Base-by-base conservation (phyloP, 768 basidiomycete genomes). In the Phlebiopsis gigantea region DNA sequence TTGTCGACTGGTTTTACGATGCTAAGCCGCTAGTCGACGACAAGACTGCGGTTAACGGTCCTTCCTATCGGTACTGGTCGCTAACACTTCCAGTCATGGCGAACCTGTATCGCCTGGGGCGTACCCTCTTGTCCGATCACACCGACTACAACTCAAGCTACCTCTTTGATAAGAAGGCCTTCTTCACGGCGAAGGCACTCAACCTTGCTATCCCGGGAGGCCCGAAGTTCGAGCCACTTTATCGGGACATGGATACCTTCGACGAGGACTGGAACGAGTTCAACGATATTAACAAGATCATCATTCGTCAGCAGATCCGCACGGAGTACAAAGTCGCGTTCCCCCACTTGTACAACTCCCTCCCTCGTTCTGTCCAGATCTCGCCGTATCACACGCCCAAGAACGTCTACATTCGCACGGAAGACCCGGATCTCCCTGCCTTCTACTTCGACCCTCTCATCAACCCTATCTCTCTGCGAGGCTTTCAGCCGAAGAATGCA, bases 241-340 rank as follows among this genome's bases (percentile, higher is more conserved):
- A 93, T 72, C 83, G 96, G 48, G 97, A 99, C 66, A 93, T 95
- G 87, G 97, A 98, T 66, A 79, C 88, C 12, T 98, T 93, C 63
- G 97, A 99, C 67, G 97, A 98, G 69, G 97, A 99, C 68, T 97
- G 94, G 94, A 97, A 97, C 71, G 94, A 97, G 70, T 99, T 99
- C 67, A 99, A 99, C 69, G 97, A 99, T 68, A 97, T 98, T 73
- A 95, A 97, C 76, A 99, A 99, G 72, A 90, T 99, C 66, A 96
- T 99, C 71, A 98, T 99, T 63, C 94, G 97, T 21, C 94, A 98
- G 68, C 93, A 97, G 71, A 96, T 98, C 61, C 84, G 97, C 46
- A 98, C 96, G 71, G 12, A 10, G 34, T 98, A 99, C 81, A 98
- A 96, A 71, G 94, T 99, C 51, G 96, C 95, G 2, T 98, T 98